Conservation (phyloP, 306 rosid genomes). For the Phaseolus lunatus region DNA sequence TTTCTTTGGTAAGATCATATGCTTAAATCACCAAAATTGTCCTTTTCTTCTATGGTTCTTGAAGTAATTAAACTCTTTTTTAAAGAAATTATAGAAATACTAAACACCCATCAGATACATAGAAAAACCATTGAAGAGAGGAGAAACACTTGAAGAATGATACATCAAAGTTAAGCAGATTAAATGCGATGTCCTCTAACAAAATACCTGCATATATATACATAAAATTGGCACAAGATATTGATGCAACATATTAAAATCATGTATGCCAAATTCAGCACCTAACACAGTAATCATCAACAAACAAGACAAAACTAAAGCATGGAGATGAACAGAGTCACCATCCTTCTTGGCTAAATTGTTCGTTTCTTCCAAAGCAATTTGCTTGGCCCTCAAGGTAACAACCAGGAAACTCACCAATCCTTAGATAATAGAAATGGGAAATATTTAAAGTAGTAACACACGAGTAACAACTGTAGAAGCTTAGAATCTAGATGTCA, state of each 20-base stretch:
- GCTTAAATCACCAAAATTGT: too few species aligned
- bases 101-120: neutral
- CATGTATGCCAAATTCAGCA: slow-evolving; percentile 12
- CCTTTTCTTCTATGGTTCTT: too few species aligned
- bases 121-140: too few species aligned
- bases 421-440: slow-evolving; percentile 14
- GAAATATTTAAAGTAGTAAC: slow-evolving; percentile 46
- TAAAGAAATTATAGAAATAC: neutral
- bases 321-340: neutral
- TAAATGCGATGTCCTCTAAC: neutral
- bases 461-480: slow-evolving; percentile 52
- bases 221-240: slow-evolving; percentile 13
- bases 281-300: neutral
- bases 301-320: neutral
- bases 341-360: slow-evolving; percentile 28
- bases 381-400: slow-evolving; percentile 50
- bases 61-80: neutral
- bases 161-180: neutral
- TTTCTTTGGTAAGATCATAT: too few species aligned
- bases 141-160: neutral
- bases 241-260: neutral
- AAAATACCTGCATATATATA: slow-evolving; percentile 29
- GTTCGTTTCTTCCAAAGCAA: slow-evolving; percentile 49
- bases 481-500: slow-evolving; percentile 58
- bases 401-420: slow-evolving; percentile 49